Evolutionary conservation across 108 stramenopile genomes (phyloP), one percentile per base, ranked within the genome.

Genomic region (Mediolabrus comicus): DNA sequence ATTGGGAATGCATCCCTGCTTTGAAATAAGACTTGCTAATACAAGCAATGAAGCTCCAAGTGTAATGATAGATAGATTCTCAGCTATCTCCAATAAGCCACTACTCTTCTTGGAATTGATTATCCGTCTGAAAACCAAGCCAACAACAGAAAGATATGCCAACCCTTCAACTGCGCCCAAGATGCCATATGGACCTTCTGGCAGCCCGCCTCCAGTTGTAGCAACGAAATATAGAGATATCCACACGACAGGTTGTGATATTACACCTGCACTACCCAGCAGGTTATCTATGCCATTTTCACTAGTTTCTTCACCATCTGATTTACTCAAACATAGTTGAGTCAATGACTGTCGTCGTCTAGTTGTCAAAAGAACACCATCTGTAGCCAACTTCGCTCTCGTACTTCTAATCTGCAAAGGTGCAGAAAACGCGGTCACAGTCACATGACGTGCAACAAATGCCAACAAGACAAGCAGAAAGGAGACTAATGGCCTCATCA

Each of bases 121-220:
- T 27, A 28, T 55, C 25, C 34, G 35, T 26, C 36, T 66, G 5
- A 38, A 54, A 3, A 51, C 69, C 27, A 72, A 69, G 19, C 59
- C 80, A 22, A 82, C 65, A 3, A 84, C 77, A 3, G 61, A 59
- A 2, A 84, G 67, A 41, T 84, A 84, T 10, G 77, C 74, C 19
- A 84, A 6, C 0, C 84, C 84, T 57, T 84, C 84, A 7, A 84
- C 25, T 9, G 77, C 80, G 24, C 84, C 84, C 7, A 84, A 17
- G 5, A 78, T 7, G 11, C 84, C 84, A 59, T 73, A 73, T 0
- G 84, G 84, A 30, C 84, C 84, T 7, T 77, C 75, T 16, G 84
- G 84, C 8, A 84, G 59, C n/a, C 84, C 84, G 22, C 57, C 75
- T 30, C 84, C 80, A 28, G 84, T 84, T 9, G 84, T 82, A 11